A percentile compares a stretch with the other conserved stretches of the same genome.
Evolutionary conservation across 805 yeast species (phyloP).

Genomic region (Cyberlindnera lachancei): DNA sequence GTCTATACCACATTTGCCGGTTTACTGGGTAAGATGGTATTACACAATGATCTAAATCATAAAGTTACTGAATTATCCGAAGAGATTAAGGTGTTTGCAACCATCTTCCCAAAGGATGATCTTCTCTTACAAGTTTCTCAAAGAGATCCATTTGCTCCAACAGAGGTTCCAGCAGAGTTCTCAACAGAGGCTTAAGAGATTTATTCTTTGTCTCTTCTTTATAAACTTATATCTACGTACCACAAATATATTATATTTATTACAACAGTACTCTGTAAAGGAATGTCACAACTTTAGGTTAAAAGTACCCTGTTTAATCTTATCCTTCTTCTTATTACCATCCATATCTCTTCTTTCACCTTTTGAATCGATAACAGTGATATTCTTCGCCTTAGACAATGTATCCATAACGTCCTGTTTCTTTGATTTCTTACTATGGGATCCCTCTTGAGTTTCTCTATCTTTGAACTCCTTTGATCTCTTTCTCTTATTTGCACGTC

Average conservation of each 20-base stretch:
- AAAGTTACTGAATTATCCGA: slow-evolving; percentile 79
- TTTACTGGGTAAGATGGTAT: slow-evolving; percentile 82
- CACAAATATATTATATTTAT: neutral
- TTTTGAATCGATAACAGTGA: slow-evolving; percentile 67
- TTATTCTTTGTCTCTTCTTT: neutral
- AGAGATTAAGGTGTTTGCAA: slow-evolving; percentile 92
- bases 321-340: slow-evolving; percentile 54
- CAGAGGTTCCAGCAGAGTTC: slow-evolving; percentile 4
- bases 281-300: slow-evolving; percentile 15
- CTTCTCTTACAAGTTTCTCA: slow-evolving; percentile 66
- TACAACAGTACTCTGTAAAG: neutral
- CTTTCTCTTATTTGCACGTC: slow-evolving; percentile 82
- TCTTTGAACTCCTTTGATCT: slow-evolving; percentile 45
- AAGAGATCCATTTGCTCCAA: slow-evolving; percentile 42
- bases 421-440: slow-evolving; percentile 50
- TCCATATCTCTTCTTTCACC: slow-evolving; percentile 69
- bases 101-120: slow-evolving; percentile 97
- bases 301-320: slow-evolving; percentile 18
- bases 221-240: neutral
- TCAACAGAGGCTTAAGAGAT: neutral
- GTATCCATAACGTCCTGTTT: slow-evolving; percentile 63
- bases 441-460: slow-evolving; percentile 26
- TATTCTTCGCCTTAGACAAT: slow-evolving; percentile 62
- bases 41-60: slow-evolving; percentile 77
- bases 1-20: slow-evolving; percentile 87